Evolutionary conservation across 148 eudicot genomes (phyloP), one percentile per base, ranked within the genome.

Genomic region (Euryodendron excelsum): DNA sequence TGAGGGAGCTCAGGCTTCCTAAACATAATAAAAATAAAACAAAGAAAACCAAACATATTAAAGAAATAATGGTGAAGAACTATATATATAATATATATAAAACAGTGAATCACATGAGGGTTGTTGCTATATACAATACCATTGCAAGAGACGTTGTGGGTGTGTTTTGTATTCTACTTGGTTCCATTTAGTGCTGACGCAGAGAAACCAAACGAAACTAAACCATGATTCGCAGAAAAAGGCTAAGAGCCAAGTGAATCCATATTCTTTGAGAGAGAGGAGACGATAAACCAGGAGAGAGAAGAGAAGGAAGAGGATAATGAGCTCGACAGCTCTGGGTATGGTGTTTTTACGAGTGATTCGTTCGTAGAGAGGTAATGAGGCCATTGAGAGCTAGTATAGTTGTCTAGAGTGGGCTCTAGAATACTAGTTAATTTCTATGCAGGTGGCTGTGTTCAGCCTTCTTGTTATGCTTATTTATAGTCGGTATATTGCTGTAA

Each of bases 161-260:
- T 78, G 72, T 15, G 82, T 76, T 39, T 70, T 31, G 62, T 21
- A 21, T 3, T 55, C 25, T 0, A 72, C n/a, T 61, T 67, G 85
- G 80, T 53, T 82, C 87, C 87, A 85, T 69, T 85, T 85, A 34
- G 17, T 11, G 69, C 9, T 61, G 44, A 78, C 37, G 11, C 2
- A 8, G 14, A 82, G 60, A 52, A 81, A 68, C 84, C 87, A 85
- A 0, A 0, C 4, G 65, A 85, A 65, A 25, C 80, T 47, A 69
- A 85, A 85, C 72, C 84, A 85, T 17, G 78, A 74, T 74, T 85
- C 84, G 36, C 87, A 85, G 5, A 78, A 31, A 12, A 79, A 72
- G 1, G 87, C 87, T 7, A 85, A 37, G 2, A 81, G 71, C 82
- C 84, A 81, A 28, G 55, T n/a, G 64, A 78, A 31, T 18, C 84